phyloP scores from a whole-genome alignment of 169 alveolate genomes.

The Babesia sp. region DNA sequence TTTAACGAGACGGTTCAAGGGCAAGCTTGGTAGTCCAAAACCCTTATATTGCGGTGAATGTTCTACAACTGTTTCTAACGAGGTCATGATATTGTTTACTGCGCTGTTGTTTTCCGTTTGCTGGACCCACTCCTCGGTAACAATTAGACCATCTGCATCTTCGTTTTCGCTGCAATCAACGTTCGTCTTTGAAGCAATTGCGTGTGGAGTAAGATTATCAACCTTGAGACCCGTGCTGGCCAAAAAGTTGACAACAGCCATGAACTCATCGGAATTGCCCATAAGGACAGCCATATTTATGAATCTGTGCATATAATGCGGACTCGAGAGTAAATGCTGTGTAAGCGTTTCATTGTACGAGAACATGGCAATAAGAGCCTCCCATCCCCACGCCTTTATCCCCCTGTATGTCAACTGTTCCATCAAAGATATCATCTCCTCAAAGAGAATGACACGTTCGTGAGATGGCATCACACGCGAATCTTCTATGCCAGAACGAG shows the following conservation, averaged over 20 bases:
- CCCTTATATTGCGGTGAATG: background rate
- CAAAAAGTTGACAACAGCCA: constrained; percentile 20
- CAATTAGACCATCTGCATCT: too few relatives aligned
- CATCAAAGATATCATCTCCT: constrained; percentile 45
- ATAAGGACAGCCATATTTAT: constrained; percentile 27
- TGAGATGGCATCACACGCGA: background rate
- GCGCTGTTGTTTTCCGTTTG: too few relatives aligned
- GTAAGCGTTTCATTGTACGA: constrained; percentile 51
- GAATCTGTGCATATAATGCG: constrained; percentile 62
- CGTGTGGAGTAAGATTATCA: too few relatives aligned
- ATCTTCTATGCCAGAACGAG: background rate
- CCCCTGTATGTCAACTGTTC: constrained; percentile 61
- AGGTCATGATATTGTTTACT: too few relatives aligned
- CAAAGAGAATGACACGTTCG: constrained; percentile 9
- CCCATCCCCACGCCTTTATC: constrained; percentile 55
- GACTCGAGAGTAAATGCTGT: constrained; percentile 44
- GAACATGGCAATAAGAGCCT: constrained; percentile 42
- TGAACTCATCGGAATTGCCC: constrained; percentile 33
- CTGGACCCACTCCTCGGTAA: too few relatives aligned
- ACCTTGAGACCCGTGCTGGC: background rate
- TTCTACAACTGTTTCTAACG: too few relatives aligned
- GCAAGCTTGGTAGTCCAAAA: background rate
- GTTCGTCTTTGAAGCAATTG: too few relatives aligned
- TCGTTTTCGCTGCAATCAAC: too few relatives aligned
- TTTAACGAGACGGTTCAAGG: background rate